Conservation (phyloP, 768 basidiomycete genomes). For the Tricholoma sp. region DNA sequence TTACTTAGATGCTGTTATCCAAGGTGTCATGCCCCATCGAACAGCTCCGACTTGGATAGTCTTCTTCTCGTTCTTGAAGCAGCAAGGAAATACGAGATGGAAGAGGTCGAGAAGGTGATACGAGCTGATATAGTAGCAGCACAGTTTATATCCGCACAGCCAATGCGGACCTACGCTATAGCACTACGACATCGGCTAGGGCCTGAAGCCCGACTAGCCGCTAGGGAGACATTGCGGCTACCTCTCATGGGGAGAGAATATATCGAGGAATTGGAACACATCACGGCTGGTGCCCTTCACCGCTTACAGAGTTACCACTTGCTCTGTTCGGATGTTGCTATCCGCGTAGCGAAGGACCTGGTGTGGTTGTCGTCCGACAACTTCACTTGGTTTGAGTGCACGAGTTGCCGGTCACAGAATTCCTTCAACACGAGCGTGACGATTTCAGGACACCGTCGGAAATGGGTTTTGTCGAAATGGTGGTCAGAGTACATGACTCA, state of each 20-base stretch:
- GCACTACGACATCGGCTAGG: conserved; percentile 8
- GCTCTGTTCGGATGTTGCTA: conserved; percentile 17
- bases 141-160: conserved; percentile 11
- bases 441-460: conserved; percentile 11
- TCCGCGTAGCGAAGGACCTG: conserved; percentile 9
- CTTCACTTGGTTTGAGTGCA: conserved; percentile 14
- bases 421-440: neutral
- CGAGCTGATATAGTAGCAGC: conserved; percentile 9
- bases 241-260: conserved; percentile 17
- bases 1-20: conserved; percentile 1
- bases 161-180: conserved; percentile 18
- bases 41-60: conserved; percentile 4
- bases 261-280: conserved; percentile 24
- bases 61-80: conserved; percentile 11
- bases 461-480: conserved; percentile 13
- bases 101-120: conserved; percentile 11
- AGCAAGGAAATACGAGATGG: conserved; percentile 21
- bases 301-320: conserved; percentile 27
- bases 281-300: conserved; percentile 23
- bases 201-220: conserved; percentile 13
- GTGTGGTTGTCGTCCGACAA: conserved; percentile 15
- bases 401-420: conserved; percentile 5
- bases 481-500: conserved; percentile 16
- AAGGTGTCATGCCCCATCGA: neutral
- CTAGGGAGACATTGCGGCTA: conserved; percentile 12